phyloP scores from a whole-genome alignment of 495 filamentous ascomycete species.

The Pyrenula aspistea region DNA sequence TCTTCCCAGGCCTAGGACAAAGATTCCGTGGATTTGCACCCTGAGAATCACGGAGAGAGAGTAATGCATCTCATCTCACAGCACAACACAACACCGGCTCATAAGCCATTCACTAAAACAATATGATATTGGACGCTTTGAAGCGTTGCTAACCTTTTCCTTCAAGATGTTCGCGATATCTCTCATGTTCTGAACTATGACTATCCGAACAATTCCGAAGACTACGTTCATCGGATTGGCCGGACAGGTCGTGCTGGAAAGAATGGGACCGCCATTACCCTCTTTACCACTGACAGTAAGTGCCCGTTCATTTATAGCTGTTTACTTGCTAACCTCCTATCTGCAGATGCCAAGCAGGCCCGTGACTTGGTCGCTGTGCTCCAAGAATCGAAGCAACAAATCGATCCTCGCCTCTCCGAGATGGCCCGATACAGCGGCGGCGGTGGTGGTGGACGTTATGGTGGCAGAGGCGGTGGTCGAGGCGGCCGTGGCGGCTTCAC shows the following conservation, averaged over 20 bases:
- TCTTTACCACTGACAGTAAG: slow-evolving; percentile 95
- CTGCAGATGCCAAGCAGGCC: slow-evolving; percentile 83
- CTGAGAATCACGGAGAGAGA: slow-evolving; percentile 58
- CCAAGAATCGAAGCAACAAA: slow-evolving; percentile 94
- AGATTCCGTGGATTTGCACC: slow-evolving; percentile 35
- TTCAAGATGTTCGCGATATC: slow-evolving; percentile 78
- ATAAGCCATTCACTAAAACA: slow-evolving; percentile 4
- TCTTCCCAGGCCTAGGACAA: slow-evolving; percentile 38
- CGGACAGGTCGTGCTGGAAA: slow-evolving; percentile 93
- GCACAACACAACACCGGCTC: slow-evolving; percentile 40
- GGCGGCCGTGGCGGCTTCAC: slow-evolving; percentile 42
- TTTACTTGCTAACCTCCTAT: slow-evolving; percentile 17
- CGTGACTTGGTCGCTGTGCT: slow-evolving; percentile 90
- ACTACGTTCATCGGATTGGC: slow-evolving; percentile 94
- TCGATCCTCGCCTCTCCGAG: slow-evolving; percentile 89
- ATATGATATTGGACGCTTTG: background rate
- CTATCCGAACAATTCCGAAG: slow-evolving; percentile 89
- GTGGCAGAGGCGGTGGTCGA: slow-evolving; percentile 53
- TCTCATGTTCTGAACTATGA: slow-evolving; percentile 97
- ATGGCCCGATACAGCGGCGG: slow-evolving; percentile 90
- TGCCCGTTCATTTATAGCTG: slow-evolving; percentile 12
- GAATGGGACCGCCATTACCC: slow-evolving; percentile 87
- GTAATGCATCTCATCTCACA: slow-evolving; percentile 59
- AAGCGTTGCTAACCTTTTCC: background rate
- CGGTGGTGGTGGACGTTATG: slow-evolving; percentile 61